Evolutionary conservation across 23 red algal species (phyloP).

Genomic region (Gracilaria caudata): DNA sequence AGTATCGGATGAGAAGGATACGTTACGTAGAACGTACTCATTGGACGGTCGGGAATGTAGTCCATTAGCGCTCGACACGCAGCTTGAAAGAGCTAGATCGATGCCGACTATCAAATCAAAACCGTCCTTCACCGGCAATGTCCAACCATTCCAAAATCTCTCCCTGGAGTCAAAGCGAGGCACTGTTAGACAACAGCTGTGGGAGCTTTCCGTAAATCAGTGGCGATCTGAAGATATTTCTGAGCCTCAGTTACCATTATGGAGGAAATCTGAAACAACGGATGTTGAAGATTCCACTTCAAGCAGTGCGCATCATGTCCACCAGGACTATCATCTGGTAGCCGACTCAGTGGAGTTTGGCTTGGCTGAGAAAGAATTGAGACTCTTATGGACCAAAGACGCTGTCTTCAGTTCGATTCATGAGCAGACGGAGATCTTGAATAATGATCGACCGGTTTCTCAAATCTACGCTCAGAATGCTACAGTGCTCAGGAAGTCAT

Average conservation of each 20-base stretch:
- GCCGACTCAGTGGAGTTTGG: conserved; percentile 3
- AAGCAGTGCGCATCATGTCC: background rate
- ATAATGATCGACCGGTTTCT: background rate
- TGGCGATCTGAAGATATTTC: background rate
- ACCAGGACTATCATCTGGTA: conserved; percentile 1
- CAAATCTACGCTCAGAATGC: background rate
- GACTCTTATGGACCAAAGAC: background rate
- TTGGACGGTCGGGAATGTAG: background rate
- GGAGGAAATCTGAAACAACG: background rate
- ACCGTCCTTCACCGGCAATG: background rate
- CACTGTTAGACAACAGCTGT: conserved; percentile 7
- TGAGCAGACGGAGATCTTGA: background rate
- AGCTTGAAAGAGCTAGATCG: background rate
- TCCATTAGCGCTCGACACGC: background rate
- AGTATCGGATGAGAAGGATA: background rate
- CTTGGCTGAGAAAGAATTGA: background rate
- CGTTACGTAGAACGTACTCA: background rate
- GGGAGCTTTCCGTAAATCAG: conserved; percentile 28
- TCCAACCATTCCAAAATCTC: background rate
- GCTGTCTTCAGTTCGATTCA: background rate
- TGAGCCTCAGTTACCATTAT: background rate
- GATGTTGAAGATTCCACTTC: background rate
- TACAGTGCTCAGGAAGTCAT: background rate
- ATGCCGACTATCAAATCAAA: background rate
- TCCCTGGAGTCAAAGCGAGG: background rate